Percentiles rank a stretch among this genome's conserved stretches.
phyloP scores from a whole-genome alignment of 2,329 filamentous ascomycete genomes.

The Alternaria incomplexa region DNA sequence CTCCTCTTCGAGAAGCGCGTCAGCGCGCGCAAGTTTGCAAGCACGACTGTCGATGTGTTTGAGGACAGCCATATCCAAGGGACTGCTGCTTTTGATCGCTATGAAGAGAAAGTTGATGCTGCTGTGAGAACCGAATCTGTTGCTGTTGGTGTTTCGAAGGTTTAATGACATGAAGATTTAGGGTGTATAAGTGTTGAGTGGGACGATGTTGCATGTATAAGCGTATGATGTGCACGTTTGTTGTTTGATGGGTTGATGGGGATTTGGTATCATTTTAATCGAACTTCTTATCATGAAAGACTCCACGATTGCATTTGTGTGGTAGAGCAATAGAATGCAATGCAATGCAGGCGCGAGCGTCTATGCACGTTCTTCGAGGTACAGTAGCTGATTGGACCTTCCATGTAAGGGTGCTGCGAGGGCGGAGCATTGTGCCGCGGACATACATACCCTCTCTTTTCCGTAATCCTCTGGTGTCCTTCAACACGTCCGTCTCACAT shows the following conservation, averaged over 20 bases:
- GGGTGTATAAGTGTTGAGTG: neutral
- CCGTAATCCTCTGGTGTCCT: neutral
- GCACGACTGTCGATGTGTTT: conserved; percentile 63
- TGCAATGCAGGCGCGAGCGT: neutral
- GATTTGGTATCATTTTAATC: neutral
- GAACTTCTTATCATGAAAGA: neutral
- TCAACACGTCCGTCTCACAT: neutral
- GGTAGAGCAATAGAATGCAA: neutral
- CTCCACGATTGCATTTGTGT: too few relatives aligned
- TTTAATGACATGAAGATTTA: conserved; percentile 10
- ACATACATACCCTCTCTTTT: neutral
- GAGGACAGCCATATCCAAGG: conserved; percentile 33
- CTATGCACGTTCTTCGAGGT: neutral
- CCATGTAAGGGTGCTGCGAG: neutral
- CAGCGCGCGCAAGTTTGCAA: conserved; percentile 74
- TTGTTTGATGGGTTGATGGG: neutral
- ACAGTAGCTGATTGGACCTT: neutral
- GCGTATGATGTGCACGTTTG: neutral
- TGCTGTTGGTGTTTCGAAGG: conserved; percentile 10
- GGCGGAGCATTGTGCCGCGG: neutral
- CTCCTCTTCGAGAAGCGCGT: conserved; percentile 78
- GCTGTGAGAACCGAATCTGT: conserved; percentile 29
- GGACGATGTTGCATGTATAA: neutral
- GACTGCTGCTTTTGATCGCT: conserved; percentile 39
- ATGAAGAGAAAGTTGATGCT: conserved; percentile 44